phyloP scores from a whole-genome alignment of 805 yeast genomes.

The Komagataella populi region DNA sequence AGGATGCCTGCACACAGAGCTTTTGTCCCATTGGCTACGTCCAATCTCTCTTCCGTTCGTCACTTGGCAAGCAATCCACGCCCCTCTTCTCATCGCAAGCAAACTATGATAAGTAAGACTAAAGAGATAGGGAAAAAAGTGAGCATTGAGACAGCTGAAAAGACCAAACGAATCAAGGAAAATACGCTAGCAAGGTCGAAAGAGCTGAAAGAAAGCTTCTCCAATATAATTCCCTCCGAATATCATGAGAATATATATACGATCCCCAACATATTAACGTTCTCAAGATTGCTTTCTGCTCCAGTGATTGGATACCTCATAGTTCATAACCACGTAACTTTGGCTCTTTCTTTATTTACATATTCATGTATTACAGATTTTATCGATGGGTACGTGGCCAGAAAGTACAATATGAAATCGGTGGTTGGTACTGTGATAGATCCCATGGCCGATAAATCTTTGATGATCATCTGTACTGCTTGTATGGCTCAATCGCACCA shows the following conservation, averaged over 20 bases:
- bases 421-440: constrained; percentile 85
- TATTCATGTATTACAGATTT: constrained; percentile 88
- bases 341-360: constrained; percentile 62
- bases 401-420: constrained; percentile 63
- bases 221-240: constrained; percentile 16
- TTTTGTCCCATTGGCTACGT: background rate
- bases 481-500: constrained; percentile 54
- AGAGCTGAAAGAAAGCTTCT: constrained; percentile 15
- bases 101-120: background rate
- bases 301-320: constrained; percentile 79
- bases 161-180: constrained; percentile 7
- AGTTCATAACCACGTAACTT: constrained; percentile 42
- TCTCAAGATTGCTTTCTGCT: constrained; percentile 66
- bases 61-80: background rate
- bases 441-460: constrained; percentile 87
- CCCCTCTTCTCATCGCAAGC: background rate
- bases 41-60: background rate
- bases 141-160: constrained; percentile 1
- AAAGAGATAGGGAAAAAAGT: background rate
- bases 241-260: constrained; percentile 56
- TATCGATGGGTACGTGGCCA: constrained; percentile 84
- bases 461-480: constrained; percentile 78
- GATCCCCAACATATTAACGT: constrained; percentile 75
- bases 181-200: constrained; percentile 9
- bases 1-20: background rate